These are phyloP conservation scores for Trichothecium roseum DNA, from an alignment of 2,329 filamentous ascomycete genomes.

Conservation along the genomic window DNA sequence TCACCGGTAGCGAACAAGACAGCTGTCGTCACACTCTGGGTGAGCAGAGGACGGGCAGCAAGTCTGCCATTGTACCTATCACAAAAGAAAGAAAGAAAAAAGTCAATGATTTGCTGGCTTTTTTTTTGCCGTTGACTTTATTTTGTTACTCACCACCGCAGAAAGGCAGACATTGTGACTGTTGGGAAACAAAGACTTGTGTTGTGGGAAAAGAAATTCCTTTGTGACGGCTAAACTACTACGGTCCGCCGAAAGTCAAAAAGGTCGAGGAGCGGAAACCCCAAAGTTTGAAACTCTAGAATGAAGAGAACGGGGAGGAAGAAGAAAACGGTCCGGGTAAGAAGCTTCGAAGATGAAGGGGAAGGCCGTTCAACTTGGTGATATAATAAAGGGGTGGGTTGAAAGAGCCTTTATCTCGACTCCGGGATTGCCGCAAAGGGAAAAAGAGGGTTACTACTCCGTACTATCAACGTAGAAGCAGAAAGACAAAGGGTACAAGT, in stretches of 20 bases:
- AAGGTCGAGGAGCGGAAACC: background rate
- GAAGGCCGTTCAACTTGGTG: background rate
- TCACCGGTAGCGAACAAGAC: slow-evolving; percentile 91
- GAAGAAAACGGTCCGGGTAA: background rate
- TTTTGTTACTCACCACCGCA: slow-evolving; percentile 4
- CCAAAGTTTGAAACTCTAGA: no score
- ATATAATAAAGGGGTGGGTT: no score
- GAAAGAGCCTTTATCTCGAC: no score
- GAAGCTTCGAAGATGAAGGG: background rate
- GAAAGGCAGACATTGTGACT: slow-evolving; percentile 1
- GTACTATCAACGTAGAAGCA: background rate
- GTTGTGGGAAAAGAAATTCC: background rate
- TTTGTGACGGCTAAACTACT: no score
- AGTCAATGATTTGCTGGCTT: no score
- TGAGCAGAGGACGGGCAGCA: slow-evolving; percentile 73
- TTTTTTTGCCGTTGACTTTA: background rate
- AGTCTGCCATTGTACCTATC: slow-evolving; percentile 78
- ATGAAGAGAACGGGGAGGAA: background rate
- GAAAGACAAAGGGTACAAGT: background rate
- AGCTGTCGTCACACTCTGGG: slow-evolving; percentile 81
- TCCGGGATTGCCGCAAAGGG: no score
- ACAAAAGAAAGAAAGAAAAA: slow-evolving; percentile 7
- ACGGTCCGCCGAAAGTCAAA: background rate
- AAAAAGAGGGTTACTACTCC: no score
- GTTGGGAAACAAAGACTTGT: background rate